Evolutionary conservation across 768 basidiomycete genomes (phyloP), one percentile per base, ranked within the genome.

Genomic region (Pulveroboletus sp.): DNA sequence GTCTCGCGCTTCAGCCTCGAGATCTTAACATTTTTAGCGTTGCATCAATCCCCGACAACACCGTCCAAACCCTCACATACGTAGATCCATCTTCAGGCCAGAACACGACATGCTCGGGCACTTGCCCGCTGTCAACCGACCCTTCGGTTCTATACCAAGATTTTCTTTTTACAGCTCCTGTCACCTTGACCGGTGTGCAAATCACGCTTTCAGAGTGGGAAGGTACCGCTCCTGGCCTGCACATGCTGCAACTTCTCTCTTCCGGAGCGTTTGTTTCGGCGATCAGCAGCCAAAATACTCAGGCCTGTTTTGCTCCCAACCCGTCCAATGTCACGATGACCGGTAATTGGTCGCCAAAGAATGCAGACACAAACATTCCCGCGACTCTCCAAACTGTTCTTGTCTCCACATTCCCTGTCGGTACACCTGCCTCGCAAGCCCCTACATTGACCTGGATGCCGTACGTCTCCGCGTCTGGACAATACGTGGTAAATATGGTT

Each of bases 361-460:
- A 77, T 35, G 84, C 79, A 20, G 75, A 78, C 46, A 95, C 92
- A 3, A 58, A 75, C 51, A 91, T 95, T 40, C 72, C 93, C 0
- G 95, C 84, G 13, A 97, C 95, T 6, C 77, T 76, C 0, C 86
- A 92, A 53, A 74, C 75, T 3, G 84, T 94, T 39, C 78, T 94
- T 16, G 77, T 85, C 20, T 78, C 93, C 14, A 71, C 71, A 1
- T 78, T 93, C 12, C 57, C 73, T 25, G 85, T 87, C 27, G 85
- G 82, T 14, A 85, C 87, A 0, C 56, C 81, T 2, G 48, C 83
- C 4, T 62, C 78, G 1, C 67, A 77, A 24, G 80, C 79, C n/a
- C 90, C 97, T 13, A 83, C 78, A 31, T 81, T 95, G 63, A 94
- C 89, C 0, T 97, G 91, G 86, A 77, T 81, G 67, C 94, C 94